phyloP scores from a whole-genome alignment of 2,329 filamentous ascomycete genomes.

The Neofusicoccum kwambonambiense region DNA sequence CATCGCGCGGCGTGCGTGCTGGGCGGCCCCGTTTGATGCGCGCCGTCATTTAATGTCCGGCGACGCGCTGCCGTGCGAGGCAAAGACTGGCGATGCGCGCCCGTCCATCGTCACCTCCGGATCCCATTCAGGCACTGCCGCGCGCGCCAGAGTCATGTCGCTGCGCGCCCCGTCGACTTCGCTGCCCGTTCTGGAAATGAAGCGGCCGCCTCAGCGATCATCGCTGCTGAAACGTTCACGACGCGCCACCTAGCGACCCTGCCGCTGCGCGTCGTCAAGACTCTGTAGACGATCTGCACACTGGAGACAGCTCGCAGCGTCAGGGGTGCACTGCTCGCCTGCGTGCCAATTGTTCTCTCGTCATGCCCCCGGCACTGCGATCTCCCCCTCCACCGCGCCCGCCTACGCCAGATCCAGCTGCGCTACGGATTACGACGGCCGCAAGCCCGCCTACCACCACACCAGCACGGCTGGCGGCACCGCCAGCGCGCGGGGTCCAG shows the following conservation, averaged over 20 bases:
- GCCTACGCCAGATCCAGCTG: background rate
- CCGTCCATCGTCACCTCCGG: conserved; percentile 2
- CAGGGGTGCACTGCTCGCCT: conserved; percentile 14
- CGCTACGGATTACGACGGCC: background rate
- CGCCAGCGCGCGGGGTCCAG: background rate
- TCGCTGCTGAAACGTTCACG: background rate
- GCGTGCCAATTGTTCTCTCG: conserved; percentile 2
- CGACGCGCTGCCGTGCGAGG: background rate
- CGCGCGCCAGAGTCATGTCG: conserved; percentile 1
- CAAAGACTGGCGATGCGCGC: background rate
- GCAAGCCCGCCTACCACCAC: background rate
- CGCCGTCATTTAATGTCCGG: conserved; percentile 9
- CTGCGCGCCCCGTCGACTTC: background rate
- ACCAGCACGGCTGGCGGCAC: background rate
- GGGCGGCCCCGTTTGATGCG: conserved; percentile 3
- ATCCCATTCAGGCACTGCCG: background rate
- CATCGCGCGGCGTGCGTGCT: background rate
- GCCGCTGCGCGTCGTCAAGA: background rate
- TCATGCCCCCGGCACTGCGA: background rate
- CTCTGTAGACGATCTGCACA: conserved; percentile 4
- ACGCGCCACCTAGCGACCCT: conserved; percentile 3
- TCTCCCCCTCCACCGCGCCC: conserved; percentile 4
- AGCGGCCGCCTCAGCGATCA: background rate
- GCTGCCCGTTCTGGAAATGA: background rate
- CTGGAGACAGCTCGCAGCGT: background rate